phyloP scores from a whole-genome alignment of 768 basidiomycete species.

The Boletus coccyginus region DNA sequence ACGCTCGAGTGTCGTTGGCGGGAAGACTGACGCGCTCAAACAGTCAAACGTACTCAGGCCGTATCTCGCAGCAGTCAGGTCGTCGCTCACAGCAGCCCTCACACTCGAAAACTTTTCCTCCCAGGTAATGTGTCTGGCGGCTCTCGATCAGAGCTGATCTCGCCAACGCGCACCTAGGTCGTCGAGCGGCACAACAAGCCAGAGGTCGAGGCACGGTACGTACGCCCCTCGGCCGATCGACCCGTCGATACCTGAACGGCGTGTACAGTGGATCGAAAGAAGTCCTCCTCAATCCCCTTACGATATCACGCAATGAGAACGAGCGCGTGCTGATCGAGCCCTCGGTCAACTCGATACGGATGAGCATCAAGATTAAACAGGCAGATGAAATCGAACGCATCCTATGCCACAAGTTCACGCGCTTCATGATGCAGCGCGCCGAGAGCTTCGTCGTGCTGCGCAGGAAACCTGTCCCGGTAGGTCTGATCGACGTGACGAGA shows the following conservation, averaged over 20 bases:
- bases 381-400: constrained; percentile 98
- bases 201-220: constrained; percentile 86
- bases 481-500: constrained; percentile 27
- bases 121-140: constrained; percentile 40
- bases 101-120: constrained; percentile 98
- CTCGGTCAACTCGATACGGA: constrained; percentile 93
- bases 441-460: constrained; percentile 97
- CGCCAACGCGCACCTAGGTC: constrained; percentile 46
- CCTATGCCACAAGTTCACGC: constrained; percentile 95
- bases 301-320: constrained; percentile 95
- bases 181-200: constrained; percentile 98
- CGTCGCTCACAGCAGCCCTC: constrained; percentile 95
- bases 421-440: constrained; percentile 99
- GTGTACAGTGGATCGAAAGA: constrained; percentile 81
- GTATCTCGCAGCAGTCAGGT: constrained; percentile 93
- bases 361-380: constrained; percentile 98
- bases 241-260: constrained; percentile 1
- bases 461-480: constrained; percentile 86
- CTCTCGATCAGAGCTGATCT: constrained; percentile 11
- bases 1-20: not conserved
- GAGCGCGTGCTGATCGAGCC: constrained; percentile 97
- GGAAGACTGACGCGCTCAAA: constrained; percentile 6
- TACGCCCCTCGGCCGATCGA: not conserved
- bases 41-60: constrained; percentile 95
- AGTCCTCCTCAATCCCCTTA: constrained; percentile 89